phyloP scores from a whole-genome alignment of 495 filamentous ascomycete genomes.

The Terfezia claveryi region DNA sequence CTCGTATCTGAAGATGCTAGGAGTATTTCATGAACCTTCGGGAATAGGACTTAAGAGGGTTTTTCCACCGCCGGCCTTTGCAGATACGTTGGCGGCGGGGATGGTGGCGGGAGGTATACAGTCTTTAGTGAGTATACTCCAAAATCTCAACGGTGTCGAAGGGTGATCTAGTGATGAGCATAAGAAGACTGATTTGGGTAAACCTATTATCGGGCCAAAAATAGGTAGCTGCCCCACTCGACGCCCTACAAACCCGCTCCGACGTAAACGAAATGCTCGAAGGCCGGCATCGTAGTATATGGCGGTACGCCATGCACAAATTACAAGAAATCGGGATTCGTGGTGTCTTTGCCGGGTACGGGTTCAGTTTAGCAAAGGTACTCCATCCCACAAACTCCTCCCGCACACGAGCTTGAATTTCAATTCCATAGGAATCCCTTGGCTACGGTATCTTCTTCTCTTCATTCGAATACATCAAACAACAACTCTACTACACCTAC shows the following conservation, averaged over 20 bases:
- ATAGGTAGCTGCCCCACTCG: conserved; percentile 55
- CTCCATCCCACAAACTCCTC: conserved; percentile 32
- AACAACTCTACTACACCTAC: conserved; percentile 64
- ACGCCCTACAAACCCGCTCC: conserved; percentile 65
- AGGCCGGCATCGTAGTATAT: conserved; percentile 56
- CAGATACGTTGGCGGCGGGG: conserved; percentile 50
- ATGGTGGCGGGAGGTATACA: conserved; percentile 58
- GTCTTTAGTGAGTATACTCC: conserved; percentile 26
- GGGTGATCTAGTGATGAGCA: background rate
- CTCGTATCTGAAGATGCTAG: conserved; percentile 61
- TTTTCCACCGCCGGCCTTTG: conserved; percentile 48
- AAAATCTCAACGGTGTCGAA: background rate
- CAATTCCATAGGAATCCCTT: conserved; percentile 34
- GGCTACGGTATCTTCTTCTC: conserved; percentile 72
- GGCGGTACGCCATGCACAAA: conserved; percentile 54
- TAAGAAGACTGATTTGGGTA: too few species aligned
- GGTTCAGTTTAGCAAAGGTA: conserved; percentile 46
- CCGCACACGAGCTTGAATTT: background rate
- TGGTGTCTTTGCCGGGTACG: conserved; percentile 54
- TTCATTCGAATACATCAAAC: conserved; percentile 69
- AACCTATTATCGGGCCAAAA: too few species aligned
- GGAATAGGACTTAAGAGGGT: conserved; percentile 43
- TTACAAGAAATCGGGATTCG: conserved; percentile 64
- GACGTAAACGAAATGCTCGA: conserved; percentile 45
- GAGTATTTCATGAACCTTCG: conserved; percentile 47